Evolutionary conservation across 2,329 filamentous ascomycete species (phyloP).

Genomic region (Hymenoscyphus linearis): DNA sequence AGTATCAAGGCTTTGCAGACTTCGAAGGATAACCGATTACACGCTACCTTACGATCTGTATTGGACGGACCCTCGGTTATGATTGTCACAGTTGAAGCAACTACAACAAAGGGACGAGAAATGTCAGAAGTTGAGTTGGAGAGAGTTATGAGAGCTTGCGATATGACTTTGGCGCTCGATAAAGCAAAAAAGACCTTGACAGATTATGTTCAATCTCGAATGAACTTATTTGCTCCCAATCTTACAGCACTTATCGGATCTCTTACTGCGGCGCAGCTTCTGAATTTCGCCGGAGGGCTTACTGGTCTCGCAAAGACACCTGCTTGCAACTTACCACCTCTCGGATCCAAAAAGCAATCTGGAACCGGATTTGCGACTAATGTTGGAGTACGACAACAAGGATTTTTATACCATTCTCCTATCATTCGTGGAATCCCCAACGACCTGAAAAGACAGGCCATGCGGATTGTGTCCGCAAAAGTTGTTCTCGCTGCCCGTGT

Average conservation of each 20-base stretch:
- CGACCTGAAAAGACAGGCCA: conserved; percentile 86
- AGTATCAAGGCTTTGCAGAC: conserved; percentile 76
- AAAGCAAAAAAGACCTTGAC: conserved; percentile 81
- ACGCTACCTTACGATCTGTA: conserved; percentile 69
- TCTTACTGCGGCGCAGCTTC: conserved; percentile 88
- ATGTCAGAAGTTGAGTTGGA: conserved; percentile 72
- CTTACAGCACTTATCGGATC: conserved; percentile 86
- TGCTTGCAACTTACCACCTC: conserved; percentile 83
- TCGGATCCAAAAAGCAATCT: conserved; percentile 83
- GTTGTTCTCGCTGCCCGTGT: conserved; percentile 89
- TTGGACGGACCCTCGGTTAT: conserved; percentile 87
- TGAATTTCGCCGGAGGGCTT: conserved; percentile 87
- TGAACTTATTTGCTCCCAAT: conserved; percentile 95
- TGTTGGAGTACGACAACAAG: conserved; percentile 82
- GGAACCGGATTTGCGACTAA: conserved; percentile 85
- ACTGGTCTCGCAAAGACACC: conserved; percentile 87
- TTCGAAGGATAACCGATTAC: conserved; percentile 72
- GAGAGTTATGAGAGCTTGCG: conserved; percentile 70
- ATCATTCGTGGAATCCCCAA: conserved; percentile 80
- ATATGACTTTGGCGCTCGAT: conserved; percentile 84
- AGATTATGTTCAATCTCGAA: conserved; percentile 92
- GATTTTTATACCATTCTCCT: conserved; percentile 87
- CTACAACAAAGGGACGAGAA: conserved; percentile 76
- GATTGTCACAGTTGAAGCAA: conserved; percentile 93
- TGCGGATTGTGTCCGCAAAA: conserved; percentile 92